phyloP scores from a whole-genome alignment of 208 protist species.

The Hexamita inflata region DNA sequence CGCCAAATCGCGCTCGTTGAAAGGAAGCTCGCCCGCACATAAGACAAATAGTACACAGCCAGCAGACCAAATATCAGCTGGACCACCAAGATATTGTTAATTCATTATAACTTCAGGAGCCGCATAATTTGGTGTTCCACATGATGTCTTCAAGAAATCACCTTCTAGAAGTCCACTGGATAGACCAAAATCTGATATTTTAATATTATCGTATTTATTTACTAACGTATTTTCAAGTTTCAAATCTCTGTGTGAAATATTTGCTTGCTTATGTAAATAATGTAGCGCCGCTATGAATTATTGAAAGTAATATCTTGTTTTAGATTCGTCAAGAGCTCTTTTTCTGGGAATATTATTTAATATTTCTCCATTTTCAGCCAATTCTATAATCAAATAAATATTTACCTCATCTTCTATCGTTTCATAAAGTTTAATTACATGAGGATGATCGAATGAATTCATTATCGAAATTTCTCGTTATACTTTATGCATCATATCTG shows the following conservation, averaged over 20 bases:
- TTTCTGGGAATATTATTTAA: conserved; percentile 64
- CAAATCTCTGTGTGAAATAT: conserved; percentile 29
- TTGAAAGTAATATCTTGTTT: conserved; percentile 69
- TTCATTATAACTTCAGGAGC: conserved; percentile 34
- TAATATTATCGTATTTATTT: conserved; percentile 16
- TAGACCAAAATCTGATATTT: conserved; percentile 38
- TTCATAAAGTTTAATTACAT: conserved; percentile 71
- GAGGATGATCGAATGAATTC: conserved; percentile 87
- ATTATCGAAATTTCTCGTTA: conserved; percentile 93
- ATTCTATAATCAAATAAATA: conserved; percentile 48
- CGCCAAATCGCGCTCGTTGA: conserved; percentile 20
- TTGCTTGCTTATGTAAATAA: conserved; percentile 53
- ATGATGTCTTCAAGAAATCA: conserved; percentile 35
- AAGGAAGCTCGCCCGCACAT: conserved; percentile 23
- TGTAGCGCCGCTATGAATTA: conserved; percentile 68
- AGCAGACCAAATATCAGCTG: conserved; percentile 32
- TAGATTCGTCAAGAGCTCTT: conserved; percentile 60
- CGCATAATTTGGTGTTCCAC: conserved; percentile 36
- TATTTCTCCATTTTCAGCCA: conserved; percentile 63
- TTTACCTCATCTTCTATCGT: conserved; percentile 30
- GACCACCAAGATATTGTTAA: conserved; percentile 4
- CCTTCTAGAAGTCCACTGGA: conserved; percentile 31
- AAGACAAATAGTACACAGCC: conserved; percentile 31
- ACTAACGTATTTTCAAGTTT: conserved; percentile 36
- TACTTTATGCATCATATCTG: conserved; percentile 62